Evolutionary conservation across 1,284 basidiomycete species (phyloP), one percentile per base, ranked within the genome.

Genomic region (Heliocybe sulcata): DNA sequence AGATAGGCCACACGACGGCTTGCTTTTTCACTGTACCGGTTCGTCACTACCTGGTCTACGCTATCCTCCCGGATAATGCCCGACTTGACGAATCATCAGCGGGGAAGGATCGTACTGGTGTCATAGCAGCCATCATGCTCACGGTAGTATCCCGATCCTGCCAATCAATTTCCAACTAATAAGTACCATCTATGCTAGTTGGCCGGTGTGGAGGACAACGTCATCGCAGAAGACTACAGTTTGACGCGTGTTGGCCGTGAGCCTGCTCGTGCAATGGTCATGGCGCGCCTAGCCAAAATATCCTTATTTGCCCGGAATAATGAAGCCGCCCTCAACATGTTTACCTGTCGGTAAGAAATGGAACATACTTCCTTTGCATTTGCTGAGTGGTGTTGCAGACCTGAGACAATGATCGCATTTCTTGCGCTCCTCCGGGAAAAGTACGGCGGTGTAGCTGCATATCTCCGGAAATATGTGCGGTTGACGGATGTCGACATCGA

Each of bases 101-200:
- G 52, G 89, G 89, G 9, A 91, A 90, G 67, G 89, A 91, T 67
- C 72, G 88, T 59, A 91, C 88, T 2, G 89, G 88, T 9, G 72
- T 91, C n/a, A 67, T 85, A 45, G 85, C 88, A 20, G 87, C 87
- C 2, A 74, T 91, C 38, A 61, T 91, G 11, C 70, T 91, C 25
- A 82, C 82, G 67, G 88, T 87, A 63, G 35, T 69, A 52, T n/a
- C 3, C 9, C 22, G 8, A 8, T 31, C 16, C 47, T 4, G 14
- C 47, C 14, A 11, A 9, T 26, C 14, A 8, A 4, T 49, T 4
- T 49, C 14, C 9, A 6, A 26, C 47, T 49, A 4, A 26, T 25
- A 16, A 51, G 19, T n/a, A n/a, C 27, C 49, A 23, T 9, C 42
- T 45, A 38, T 52, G 57, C 22, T 56, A 90, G 88, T 78, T 91